phyloP scores from a whole-genome alignment of 768 basidiomycete genomes.

The Symmetrospora coprosmae region DNA sequence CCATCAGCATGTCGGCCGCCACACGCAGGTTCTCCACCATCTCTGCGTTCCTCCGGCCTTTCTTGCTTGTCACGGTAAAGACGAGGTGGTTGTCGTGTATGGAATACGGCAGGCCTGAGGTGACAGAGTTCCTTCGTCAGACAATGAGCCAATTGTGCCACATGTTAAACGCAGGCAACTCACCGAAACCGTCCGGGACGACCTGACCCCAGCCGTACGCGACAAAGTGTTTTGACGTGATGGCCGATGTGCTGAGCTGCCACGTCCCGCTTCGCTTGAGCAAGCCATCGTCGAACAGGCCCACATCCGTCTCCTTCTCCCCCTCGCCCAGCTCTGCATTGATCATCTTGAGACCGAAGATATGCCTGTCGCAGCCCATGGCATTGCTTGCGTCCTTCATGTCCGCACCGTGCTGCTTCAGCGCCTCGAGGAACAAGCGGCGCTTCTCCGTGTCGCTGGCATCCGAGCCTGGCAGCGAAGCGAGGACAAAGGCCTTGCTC shows the following conservation, averaged over 20 bases:
- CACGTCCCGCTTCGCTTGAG: conserved; percentile 63
- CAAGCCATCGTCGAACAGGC: conserved; percentile 41
- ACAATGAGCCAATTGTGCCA: not conserved
- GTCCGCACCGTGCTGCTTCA: conserved; percentile 60
- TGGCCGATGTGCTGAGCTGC: conserved; percentile 81
- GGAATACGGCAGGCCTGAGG: not conserved
- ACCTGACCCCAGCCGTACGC: conserved; percentile 96
- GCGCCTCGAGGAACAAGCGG: conserved; percentile 41
- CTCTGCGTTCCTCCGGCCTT: conserved; percentile 9
- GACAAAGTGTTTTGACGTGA: conserved; percentile 64
- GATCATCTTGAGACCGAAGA: conserved; percentile 47
- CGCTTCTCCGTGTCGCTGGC: conserved; percentile 36
- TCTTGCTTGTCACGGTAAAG: conserved; percentile 27
- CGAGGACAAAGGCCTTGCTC: conserved; percentile 67
- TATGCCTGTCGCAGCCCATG: conserved; percentile 83
- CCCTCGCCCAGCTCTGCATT: not conserved
- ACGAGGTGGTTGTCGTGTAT: conserved; percentile 30
- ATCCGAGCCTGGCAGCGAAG: conserved; percentile 51
- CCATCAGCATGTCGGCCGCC: conserved; percentile 32
- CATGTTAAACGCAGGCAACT: conserved; percentile 39
- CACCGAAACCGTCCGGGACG: conserved; percentile 16
- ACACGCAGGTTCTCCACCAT: conserved; percentile 22
- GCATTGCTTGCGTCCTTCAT: conserved; percentile 74
- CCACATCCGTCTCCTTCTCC: conserved; percentile 50
- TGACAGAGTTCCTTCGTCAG: not conserved